Evolutionary conservation across 1,284 basidiomycete genomes (phyloP), one percentile per base, ranked within the genome.

Genomic region (Malassezia brasiliensis): DNA sequence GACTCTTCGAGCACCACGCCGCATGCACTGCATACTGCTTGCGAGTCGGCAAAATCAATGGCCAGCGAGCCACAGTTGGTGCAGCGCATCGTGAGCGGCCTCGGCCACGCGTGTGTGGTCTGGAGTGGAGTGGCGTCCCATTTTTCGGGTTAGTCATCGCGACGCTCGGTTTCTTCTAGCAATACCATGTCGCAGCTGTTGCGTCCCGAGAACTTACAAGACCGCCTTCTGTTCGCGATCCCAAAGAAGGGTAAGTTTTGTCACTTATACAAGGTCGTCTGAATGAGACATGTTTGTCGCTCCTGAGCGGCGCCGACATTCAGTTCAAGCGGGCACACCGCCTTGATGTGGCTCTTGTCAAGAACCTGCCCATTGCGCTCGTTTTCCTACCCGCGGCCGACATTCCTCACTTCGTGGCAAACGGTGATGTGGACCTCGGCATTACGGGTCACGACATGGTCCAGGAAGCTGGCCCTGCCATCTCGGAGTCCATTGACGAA

Each of bases 401-500:
- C 73, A 99, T 99, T 62, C 93, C 93, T 11, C 93, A 90, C 34
- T 99, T 96, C 77, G 94, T 99, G 35, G 94, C 90, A 30, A 90
- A 96, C 76, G 93, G 93, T 52, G 89, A 94, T 70, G 87, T 98
- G 67, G 87, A 93, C 72, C 79, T 77, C 36, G 90, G 89, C 6
- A 90, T 93, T 61, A 93, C 89, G 7, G 93, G 93, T 1, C 91
- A 96, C 77, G 93, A 99, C 77, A 90, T 96, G 69, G 89, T 98
- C 63, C 83, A 90, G 53, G 93, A 98, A 77, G 81, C 90, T 1
- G 25, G 79, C 83, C 58, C 88, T 88, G 57, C 45, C 1, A 61
- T 72, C 2, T 46, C 54, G 1, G 31, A 32, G 15, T 81, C 83
- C 52, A 84, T 96, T 58, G 83, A 83, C 2, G 88, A 96, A 73